Base-by-base conservation (phyloP, 306 rosid genomes). In the Cicer chorassanicum region DNA sequence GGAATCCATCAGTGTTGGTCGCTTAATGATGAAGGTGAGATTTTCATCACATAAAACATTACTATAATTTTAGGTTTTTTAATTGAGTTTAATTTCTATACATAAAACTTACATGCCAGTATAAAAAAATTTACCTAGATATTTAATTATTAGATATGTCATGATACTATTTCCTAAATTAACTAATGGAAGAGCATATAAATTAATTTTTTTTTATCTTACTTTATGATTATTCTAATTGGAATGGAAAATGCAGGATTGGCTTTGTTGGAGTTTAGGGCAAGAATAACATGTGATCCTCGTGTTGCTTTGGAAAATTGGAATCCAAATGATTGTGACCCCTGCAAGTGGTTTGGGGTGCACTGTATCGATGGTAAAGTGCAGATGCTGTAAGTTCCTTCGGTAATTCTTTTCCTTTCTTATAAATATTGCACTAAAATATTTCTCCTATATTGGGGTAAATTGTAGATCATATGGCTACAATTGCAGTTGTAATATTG, bases 311-410 rank as follows among this genome's bases (percentile, higher is more conserved):
- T 95, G 75, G 82, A 72, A 42, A 88, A 87, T 86, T 95, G 98
- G 98, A 82, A 85, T 83, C 80, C 85, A 12, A 75, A 86, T 63
- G 92, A 89, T 77, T 68, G 13, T 49, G 66, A 87, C 65, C 97
- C 93, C 45, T 95, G 99, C 82, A 59, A 70, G 49, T 95, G 99
- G 99, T 42, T 72, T 7, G 91, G 99, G 68, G 89, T 95, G 80
- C 77, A 46, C 50, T 95, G 99, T 45, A 71, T 82, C 15, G 85
- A 81, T 10, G 84, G 85, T 44, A 69, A 83, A 80, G 98, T 92
- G 63, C 86, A 88, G 66, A 82, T 67, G 83, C 79, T 95, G 99
- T 95, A 84, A 89, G 93, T 84, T 73, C 66, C 79, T 65, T 11
- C 64, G 45, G 74, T 51, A 42, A 62, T 63, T 69, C 67, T 64